Conservation (phyloP, 139 green algal species). For the Pseudopediastrum boryanum region DNA sequence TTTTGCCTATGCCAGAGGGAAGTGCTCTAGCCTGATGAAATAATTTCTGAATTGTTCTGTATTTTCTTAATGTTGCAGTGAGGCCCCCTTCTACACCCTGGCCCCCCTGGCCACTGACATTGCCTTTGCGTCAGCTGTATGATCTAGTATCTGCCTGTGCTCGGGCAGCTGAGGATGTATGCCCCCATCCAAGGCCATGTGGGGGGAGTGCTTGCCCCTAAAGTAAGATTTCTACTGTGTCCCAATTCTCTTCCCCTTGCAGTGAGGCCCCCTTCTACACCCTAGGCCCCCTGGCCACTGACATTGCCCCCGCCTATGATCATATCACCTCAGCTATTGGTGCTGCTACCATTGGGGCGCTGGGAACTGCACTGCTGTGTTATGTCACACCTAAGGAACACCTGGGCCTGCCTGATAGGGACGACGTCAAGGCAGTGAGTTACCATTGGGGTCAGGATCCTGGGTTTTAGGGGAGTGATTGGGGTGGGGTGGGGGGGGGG, state of each 20-base stretch:
- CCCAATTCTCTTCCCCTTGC: slow-evolving; percentile 50
- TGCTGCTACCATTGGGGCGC: slow-evolving; percentile 89
- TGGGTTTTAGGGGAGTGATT: too few species aligned
- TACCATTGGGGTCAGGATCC: too few species aligned
- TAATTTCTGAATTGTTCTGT: not conserved
- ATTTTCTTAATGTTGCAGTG: slow-evolving; percentile 65
- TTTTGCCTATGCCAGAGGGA: too few species aligned
- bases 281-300: slow-evolving; percentile 93
- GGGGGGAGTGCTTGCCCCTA: too few species aligned
- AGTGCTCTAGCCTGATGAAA: not conserved
- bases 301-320: slow-evolving; percentile 97
- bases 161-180: too few species aligned
- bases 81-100: slow-evolving; percentile 98
- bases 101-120: slow-evolving; percentile 96
- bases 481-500: too few species aligned
- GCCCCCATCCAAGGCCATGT: too few species aligned
- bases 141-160: too few species aligned
- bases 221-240: not conserved
- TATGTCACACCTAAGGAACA: slow-evolving; percentile 99
- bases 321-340: slow-evolving; percentile 98
- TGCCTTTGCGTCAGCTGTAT: slow-evolving; percentile 86
- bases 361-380: slow-evolving; percentile 95
- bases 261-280: slow-evolving; percentile 98
- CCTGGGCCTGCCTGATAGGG: slow-evolving; percentile 90
- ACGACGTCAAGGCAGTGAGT: slow-evolving; percentile 81